Evolutionary conservation across 306 rosid genomes (phyloP).

Genomic region (Pachyrhizus erosus): DNA sequence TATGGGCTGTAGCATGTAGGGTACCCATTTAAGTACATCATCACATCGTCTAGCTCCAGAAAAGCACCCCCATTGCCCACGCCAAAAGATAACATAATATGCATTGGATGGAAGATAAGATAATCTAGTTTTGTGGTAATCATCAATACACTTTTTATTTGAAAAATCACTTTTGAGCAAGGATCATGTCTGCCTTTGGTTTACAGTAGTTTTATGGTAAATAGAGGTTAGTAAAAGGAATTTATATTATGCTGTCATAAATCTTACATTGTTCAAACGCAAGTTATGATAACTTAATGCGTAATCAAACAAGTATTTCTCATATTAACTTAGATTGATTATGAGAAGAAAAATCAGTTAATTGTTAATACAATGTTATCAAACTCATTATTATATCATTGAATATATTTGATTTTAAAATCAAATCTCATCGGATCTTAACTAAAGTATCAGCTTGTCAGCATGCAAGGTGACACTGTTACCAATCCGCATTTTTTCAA

Average conservation of each 20-base stretch:
- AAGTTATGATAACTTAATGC: not conserved
- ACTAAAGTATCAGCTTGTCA: not conserved
- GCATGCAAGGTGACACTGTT: too few species aligned
- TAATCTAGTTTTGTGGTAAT: conserved; percentile 14
- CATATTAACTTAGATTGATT: not conserved
- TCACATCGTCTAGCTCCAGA: not conserved
- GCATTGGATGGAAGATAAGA: not conserved
- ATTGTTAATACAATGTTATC: not conserved
- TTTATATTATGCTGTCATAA: not conserved
- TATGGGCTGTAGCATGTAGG: not conserved
- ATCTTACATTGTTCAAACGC: not conserved
- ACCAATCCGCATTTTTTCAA: too few species aligned
- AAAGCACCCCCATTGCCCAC: not conserved
- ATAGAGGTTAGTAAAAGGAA: too few species aligned
- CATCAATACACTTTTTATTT: not conserved
- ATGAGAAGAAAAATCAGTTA: not conserved
- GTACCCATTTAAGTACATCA: not conserved
- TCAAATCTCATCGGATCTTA: not conserved
- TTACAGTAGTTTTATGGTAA: too few species aligned
- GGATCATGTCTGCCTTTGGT: not conserved
- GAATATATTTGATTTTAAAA: not conserved
- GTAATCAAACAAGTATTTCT: not conserved
- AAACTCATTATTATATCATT: not conserved
- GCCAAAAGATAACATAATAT: not conserved
- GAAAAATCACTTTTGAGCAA: not conserved